Percentiles rank a stretch among this genome's conserved stretches.
These are phyloP conservation scores for Didymella lethalis DNA, from an alignment of 2,329 filamentous ascomycete species.

Conservation along the genomic window DNA sequence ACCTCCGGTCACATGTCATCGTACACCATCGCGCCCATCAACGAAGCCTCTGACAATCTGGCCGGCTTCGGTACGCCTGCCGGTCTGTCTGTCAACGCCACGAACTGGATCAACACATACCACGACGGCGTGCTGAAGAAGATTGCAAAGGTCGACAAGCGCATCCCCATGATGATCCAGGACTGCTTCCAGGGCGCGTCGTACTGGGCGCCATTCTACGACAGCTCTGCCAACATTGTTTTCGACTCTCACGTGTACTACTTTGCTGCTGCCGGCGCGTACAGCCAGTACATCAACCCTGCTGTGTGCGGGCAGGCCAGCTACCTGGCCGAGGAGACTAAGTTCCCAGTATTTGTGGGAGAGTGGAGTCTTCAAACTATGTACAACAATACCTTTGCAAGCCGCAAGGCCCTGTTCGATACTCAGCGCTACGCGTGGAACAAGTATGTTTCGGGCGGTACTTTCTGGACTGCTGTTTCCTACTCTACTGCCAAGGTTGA, in stretches of 20 bases:
- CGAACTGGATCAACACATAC: conserved; percentile 46
- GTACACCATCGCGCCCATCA: conserved; percentile 49
- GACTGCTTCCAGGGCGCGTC: conserved; percentile 23
- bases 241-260: conserved; percentile 17
- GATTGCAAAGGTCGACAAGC: conserved; percentile 26
- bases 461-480: conserved; percentile 14
- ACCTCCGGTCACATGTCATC: conserved; percentile 32
- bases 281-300: conserved; percentile 9
- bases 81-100: conserved; percentile 38
- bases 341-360: conserved; percentile 20
- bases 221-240: conserved; percentile 9
- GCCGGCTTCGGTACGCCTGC: conserved; percentile 41
- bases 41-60: conserved; percentile 48
- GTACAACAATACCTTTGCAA: conserved; percentile 15
- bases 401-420: conserved; percentile 15
- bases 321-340: conserved; percentile 1
- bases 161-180: conserved; percentile 27
- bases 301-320: conserved; percentile 8
- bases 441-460: conserved; percentile 12
- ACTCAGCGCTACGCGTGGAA: conserved; percentile 18
- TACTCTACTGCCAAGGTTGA: conserved; percentile 11
- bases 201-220: conserved; percentile 23
- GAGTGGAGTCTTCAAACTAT: conserved; percentile 20
- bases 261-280: conserved; percentile 8
- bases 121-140: conserved; percentile 27